Evolutionary conservation across 169 alveolate species (phyloP).

Genomic region (Eimeria falciformis): DNA sequence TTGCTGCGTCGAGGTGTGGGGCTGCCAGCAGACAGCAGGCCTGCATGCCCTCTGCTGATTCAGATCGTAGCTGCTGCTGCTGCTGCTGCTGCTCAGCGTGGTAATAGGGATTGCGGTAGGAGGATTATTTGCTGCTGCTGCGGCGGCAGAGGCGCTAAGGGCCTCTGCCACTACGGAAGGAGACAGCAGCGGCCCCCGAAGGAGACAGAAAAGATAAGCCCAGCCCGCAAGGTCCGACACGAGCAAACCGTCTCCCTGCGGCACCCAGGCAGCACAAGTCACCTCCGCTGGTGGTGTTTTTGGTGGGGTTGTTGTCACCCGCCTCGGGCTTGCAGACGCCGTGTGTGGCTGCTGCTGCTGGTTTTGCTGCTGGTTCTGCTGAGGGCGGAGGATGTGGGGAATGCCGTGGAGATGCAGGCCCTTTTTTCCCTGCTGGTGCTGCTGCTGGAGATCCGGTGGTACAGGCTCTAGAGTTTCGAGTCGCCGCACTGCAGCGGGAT

Average conservation of each 20-base stretch:
- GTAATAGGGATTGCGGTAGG: neutral
- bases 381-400: constrained; percentile 16
- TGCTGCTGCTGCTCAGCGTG: constrained; percentile 25
- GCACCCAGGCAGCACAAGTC: constrained; percentile 65
- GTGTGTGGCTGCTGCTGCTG: constrained; percentile 28
- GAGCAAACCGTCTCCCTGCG: constrained; percentile 58
- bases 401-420: constrained; percentile 21
- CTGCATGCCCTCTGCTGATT: constrained; percentile 63
- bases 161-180: constrained; percentile 74
- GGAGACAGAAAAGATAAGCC: constrained; percentile 49
- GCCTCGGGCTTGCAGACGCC: neutral
- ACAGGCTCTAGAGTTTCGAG: neutral
- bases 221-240: constrained; percentile 60
- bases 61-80: constrained; percentile 45
- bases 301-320: neutral
- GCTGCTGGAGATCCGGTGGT: neutral
- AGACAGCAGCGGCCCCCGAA: constrained; percentile 76
- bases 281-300: constrained; percentile 48
- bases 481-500: neutral
- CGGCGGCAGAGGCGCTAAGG: constrained; percentile 33
- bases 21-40: constrained; percentile 56
- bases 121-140: neutral
- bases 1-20: constrained; percentile 52
- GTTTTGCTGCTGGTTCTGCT: neutral
- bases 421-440: constrained; percentile 48